Evolutionary conservation across 805 yeast species (phyloP).

Genomic region (Myxozyma melibiosi): DNA sequence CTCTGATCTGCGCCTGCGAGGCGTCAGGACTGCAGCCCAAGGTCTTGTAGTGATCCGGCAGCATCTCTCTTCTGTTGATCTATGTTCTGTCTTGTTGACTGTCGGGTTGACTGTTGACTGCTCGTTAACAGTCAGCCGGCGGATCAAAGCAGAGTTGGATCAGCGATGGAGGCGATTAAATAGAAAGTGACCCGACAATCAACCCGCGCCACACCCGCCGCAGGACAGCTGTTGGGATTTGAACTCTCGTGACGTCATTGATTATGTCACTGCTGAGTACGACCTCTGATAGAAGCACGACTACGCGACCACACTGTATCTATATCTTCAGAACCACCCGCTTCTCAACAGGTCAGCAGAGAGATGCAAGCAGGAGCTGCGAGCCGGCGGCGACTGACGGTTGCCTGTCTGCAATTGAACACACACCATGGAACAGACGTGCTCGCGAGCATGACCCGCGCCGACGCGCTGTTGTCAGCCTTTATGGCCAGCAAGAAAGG

Average conservation of each 20-base stretch:
- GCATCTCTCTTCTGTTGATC: not conserved
- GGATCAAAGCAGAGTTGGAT: too few relatives aligned
- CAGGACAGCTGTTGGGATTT: too few relatives aligned
- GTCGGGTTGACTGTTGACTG: not conserved
- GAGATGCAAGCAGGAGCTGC: not conserved
- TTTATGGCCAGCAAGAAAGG: not conserved
- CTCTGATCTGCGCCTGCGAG: constrained; percentile 28
- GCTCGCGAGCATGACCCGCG: constrained; percentile 11
- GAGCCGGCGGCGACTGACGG: constrained; percentile 1
- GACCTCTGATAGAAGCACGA: too few relatives aligned
- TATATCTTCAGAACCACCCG: too few relatives aligned
- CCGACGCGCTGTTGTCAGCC: constrained; percentile 15
- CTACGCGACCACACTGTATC: too few relatives aligned
- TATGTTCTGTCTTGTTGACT: too few relatives aligned
- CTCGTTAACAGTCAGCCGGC: too few relatives aligned
- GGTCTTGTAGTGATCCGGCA: constrained; percentile 28
- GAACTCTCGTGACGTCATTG: too few relatives aligned
- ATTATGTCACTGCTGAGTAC: too few relatives aligned
- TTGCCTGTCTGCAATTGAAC: constrained; percentile 28
- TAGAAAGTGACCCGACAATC: too few relatives aligned
- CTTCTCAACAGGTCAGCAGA: not conserved
- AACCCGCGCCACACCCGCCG: too few relatives aligned
- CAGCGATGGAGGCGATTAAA: too few relatives aligned
- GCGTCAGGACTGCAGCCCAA: constrained; percentile 20
- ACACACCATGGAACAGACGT: constrained; percentile 26